phyloP scores from a whole-genome alignment of 2,329 filamentous ascomycete genomes.

The Hymenoscyphus fraxineus region DNA sequence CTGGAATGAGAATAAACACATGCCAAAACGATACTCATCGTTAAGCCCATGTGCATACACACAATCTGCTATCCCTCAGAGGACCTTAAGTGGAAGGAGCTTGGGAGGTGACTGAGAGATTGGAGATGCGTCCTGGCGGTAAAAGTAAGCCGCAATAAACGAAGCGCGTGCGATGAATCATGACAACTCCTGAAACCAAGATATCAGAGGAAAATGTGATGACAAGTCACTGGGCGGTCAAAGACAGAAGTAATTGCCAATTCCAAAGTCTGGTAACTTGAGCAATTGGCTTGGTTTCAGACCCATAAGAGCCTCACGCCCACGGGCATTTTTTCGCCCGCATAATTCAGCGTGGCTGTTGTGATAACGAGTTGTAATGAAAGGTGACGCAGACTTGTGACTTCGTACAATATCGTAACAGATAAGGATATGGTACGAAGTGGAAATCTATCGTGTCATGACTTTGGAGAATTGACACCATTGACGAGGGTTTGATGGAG shows the following conservation, averaged over 20 bases:
- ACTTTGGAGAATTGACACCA: background rate
- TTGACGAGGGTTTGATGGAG: background rate
- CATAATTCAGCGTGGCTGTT: too few species aligned
- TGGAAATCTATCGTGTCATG: background rate
- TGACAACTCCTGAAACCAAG: background rate
- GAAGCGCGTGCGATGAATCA: background rate
- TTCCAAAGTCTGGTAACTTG: background rate
- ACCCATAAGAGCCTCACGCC: background rate
- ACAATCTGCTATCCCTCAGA: too few species aligned
- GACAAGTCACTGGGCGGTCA: background rate
- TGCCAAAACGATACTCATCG: background rate
- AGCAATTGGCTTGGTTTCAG: background rate
- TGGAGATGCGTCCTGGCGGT: background rate
- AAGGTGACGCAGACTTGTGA: background rate
- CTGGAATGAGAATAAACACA: background rate
- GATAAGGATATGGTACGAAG: background rate
- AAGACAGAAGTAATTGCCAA: background rate
- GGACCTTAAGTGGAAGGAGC: background rate
- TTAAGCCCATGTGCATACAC: background rate
- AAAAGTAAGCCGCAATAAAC: background rate
- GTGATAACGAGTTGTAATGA: background rate
- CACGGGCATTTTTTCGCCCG: background rate
- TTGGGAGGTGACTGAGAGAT: background rate
- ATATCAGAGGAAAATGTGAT: background rate
- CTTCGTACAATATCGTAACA: background rate